Base-by-base conservation (phyloP, 2,329 filamentous ascomycete species). In the Sphaerulina vaccinii region DNA sequence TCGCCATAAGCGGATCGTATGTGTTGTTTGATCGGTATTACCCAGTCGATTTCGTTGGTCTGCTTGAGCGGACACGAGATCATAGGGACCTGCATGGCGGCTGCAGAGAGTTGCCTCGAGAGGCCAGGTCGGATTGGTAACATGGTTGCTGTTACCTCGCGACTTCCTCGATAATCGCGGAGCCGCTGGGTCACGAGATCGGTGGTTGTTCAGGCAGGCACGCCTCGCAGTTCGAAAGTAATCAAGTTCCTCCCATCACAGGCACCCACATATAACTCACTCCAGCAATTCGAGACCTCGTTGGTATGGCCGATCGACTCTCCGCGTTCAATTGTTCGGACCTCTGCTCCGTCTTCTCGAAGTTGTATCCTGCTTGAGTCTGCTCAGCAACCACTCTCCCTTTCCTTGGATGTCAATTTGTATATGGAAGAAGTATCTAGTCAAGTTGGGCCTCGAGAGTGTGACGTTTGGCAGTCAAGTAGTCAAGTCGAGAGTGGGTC, bases 31-130 rank as follows among this genome's bases (percentile, higher is more conserved):
- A 99, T 80, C 41, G 93, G 93, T 41, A 81, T 79, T 60, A 97
- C 81, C 93, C 93, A 99, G 80, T 99, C 93, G 70, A 99, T 95
- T 78, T 99, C 93, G 79, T 91, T 96, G 60, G 93, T 99, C 71
- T 84, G 82, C 74, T 86, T 97, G 66, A 96, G 81, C 69, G 92
- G 92, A 80, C 86, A 86, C 65, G 90, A 95, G 65, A 97, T 86
- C 92, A 97, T 97, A 57, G 91, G 91, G 62, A 90, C 85, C 77
- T 95, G 88, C 71, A 88, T 81, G 86, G 89, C 90, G 52, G 61
- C 61, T 46, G 65, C 65, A 23, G 60, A 63, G 36, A 68, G 62
- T 58, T 65, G 63, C 41, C 65, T 59, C 19, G 62, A 65, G 47
- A 67, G 55, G 36, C 61, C 62, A 13, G 65, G 65, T n/a, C 65